Conservation (phyloP, 164 flowering plant genomes). For the Kalanchoe fedtschenkoi region DNA sequence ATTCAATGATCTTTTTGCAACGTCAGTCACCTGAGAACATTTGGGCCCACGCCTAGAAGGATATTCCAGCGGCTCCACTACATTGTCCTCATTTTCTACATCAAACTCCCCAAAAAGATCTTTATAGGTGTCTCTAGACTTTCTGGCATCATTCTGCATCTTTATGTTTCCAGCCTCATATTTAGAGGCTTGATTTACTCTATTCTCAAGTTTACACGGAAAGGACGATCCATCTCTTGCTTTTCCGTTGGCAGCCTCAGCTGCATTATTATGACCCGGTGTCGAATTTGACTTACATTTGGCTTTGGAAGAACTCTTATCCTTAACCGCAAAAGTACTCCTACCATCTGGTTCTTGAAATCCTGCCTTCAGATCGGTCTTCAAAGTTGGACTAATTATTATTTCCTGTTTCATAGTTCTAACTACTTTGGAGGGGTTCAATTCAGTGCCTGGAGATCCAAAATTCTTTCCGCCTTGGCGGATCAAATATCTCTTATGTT, state of each 20-base stretch:
- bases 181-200: constrained; percentile 10
- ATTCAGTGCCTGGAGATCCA: background rate
- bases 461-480: background rate
- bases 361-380: constrained; percentile 12
- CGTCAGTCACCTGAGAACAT: constrained; percentile 6
- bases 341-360: constrained; percentile 11
- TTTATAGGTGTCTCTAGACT: constrained; percentile 11
- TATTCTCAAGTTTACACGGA: constrained; percentile 18
- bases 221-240: constrained; percentile 13
- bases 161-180: constrained; percentile 19
- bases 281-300: constrained; percentile 31
- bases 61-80: constrained; percentile 7
- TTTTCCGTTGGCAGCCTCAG: constrained; percentile 20
- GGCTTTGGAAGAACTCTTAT: constrained; percentile 14
- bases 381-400: constrained; percentile 5
- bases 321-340: constrained; percentile 11
- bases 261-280: constrained; percentile 13
- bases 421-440: background rate
- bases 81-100: constrained; percentile 5
- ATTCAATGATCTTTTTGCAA: constrained; percentile 7
- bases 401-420: background rate
- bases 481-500: background rate
- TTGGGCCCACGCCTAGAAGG: constrained; percentile 11
- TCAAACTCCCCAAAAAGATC: constrained; percentile 9
- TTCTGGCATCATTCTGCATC: constrained; percentile 13